Conservation (phyloP, 1,139 yeast species). For the Yamadazyma epiphylla region DNA sequence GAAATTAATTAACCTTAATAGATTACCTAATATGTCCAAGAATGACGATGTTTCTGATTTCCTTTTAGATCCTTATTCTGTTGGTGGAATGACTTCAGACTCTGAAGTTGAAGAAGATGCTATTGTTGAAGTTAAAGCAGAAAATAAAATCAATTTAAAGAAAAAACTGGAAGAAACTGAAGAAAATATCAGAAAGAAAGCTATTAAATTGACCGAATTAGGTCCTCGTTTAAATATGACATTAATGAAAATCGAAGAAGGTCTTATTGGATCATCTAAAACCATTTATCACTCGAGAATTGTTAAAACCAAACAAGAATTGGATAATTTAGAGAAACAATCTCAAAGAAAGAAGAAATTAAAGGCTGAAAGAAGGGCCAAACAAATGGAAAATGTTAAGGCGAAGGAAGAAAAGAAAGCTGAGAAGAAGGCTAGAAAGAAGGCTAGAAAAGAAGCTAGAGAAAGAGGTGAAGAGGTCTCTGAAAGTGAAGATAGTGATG, state of each 20-base stretch:
- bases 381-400: constrained; percentile 75
- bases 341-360: constrained; percentile 61
- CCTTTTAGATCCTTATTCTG: constrained; percentile 77
- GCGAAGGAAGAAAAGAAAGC: constrained; percentile 72
- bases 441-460: constrained; percentile 50
- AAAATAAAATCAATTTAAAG: constrained; percentile 9
- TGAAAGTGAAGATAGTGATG: constrained; percentile 34
- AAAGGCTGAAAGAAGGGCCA: constrained; percentile 69
- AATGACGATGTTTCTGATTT: constrained; percentile 79
- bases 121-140: constrained; percentile 67
- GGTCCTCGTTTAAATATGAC: constrained; percentile 87
- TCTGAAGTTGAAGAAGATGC: constrained; percentile 92
- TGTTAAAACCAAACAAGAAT: constrained; percentile 59
- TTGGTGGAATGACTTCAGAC: constrained; percentile 81
- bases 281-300: constrained; percentile 77
- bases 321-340: constrained; percentile 57
- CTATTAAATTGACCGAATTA: constrained; percentile 86
- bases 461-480: constrained; percentile 20
- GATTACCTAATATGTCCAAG: constrained; percentile 68
- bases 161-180: constrained; percentile 15
- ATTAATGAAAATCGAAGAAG: constrained; percentile 87
- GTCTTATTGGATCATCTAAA: constrained; percentile 70
- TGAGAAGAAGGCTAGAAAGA: constrained; percentile 69
- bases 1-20: constrained; percentile 66
- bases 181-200: constrained; percentile 60